Evolutionary conservation across 179 eudicot genomes (phyloP), one percentile per base, ranked within the genome.

Genomic region (Carnegiea gigantea): DNA sequence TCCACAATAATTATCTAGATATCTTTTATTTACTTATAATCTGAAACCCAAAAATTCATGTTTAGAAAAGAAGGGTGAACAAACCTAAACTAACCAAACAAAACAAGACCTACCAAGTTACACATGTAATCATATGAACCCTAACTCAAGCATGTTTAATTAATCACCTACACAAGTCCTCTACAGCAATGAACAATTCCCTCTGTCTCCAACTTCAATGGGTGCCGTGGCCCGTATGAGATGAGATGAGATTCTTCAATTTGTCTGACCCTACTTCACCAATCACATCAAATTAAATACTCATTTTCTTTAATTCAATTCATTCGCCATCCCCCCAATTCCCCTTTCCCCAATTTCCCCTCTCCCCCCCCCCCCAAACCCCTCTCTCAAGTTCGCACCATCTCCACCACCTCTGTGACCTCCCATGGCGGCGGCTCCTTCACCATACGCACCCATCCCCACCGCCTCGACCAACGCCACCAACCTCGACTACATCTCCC

Each of bases 401-500:
- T 13, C 9, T 26, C 73, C 44, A 15, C 44, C 33, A 26, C 9
- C 9, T 33, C 73, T 2, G 36, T 13, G 24, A 6, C 40, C 46
- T 30, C 73, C 73, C 40, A 70, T 70, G 73, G 73, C 46, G 73
- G 18, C 68, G 6, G 28, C 13, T n/a, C 28, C 68, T 0, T 62
- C 79, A 8, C 78, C 82, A 0, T 73, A 76, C 85, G 88, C 53
- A 9, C 82, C 85, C 7, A 75, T 76, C 60, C 38, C 86, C 51
- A 48, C 83, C 73, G 5, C 57, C 13, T 51, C 43, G 2, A 82
- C 90, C 20, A 86, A 79, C 21, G 76, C 90, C 24, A 5, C 82
- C 11, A 46, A 74, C 80, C 82, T 82, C 26, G 85, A 83, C 64
- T 84, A 65, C 85, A 70, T 86, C 57, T 87, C 92, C 68, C 87